phyloP scores from a whole-genome alignment of 1,284 basidiomycete species.

The Neonothopanus nambi region DNA sequence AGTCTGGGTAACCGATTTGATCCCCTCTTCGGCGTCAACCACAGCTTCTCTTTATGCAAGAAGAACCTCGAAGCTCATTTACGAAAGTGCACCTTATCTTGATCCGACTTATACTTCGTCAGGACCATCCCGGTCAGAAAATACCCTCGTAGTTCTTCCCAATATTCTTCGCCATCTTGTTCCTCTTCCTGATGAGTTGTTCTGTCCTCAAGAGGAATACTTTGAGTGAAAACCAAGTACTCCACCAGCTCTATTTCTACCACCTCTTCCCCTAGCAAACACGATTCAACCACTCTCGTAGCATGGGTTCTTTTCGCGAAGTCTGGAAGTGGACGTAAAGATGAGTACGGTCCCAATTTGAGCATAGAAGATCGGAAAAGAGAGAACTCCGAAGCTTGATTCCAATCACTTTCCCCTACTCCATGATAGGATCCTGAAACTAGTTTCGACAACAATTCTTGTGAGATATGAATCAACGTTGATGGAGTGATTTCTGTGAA shows the following conservation, averaged over 20 bases:
- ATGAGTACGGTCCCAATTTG: too few species aligned
- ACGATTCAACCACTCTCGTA: too few species aligned
- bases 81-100: slow-evolving; percentile 11
- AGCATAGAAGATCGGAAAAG: too few species aligned
- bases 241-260: too few species aligned
- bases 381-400: too few species aligned
- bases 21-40: slow-evolving; percentile 14
- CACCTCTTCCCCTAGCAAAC: too few species aligned
- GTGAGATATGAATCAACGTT: background rate
- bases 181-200: slow-evolving; percentile 1
- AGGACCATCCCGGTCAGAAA: slow-evolving; percentile 14
- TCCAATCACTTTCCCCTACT: too few species aligned
- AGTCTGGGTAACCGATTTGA: slow-evolving; percentile 18
- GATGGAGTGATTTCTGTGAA: background rate
- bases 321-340: too few species aligned
- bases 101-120: background rate
- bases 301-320: too few species aligned
- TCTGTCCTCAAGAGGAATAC: background rate
- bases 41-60: slow-evolving; percentile 14
- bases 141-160: slow-evolving; percentile 15
- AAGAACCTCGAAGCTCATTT: slow-evolving; percentile 16
- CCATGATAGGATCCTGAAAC: too few species aligned
- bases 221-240: too few species aligned
- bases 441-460: slow-evolving; percentile 1
- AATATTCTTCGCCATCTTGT: slow-evolving; percentile 13